A percentile compares a stretch with the other conserved stretches of the same genome.
Conservation (phyloP, 345 rosid species). For the Citropsis articulata region DNA sequence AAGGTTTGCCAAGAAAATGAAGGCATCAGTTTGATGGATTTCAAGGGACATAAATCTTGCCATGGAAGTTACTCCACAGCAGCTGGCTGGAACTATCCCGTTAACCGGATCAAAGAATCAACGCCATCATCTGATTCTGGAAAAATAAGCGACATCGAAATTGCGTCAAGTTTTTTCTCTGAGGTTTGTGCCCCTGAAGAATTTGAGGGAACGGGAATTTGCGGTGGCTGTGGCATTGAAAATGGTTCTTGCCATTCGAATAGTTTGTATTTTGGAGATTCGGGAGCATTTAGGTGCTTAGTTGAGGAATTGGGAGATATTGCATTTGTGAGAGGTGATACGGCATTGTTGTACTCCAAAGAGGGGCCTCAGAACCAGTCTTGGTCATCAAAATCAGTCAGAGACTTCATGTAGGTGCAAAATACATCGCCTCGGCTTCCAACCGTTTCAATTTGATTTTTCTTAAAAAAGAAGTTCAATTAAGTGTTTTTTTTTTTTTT, state of each 20-base stretch:
- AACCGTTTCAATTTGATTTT: background rate
- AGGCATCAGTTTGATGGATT: slow-evolving; percentile 20
- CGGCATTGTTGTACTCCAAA: slow-evolving; percentile 27
- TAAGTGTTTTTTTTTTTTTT: too few relatives aligned
- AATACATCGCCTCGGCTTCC: background rate
- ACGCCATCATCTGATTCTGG: background rate
- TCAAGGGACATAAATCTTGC: slow-evolving; percentile 36
- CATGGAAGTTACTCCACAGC: slow-evolving; percentile 34
- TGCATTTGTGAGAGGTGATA: slow-evolving; percentile 40
- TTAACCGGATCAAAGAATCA: slow-evolving; percentile 24
- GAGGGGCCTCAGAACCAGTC: slow-evolving; percentile 35
- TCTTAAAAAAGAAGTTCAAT: background rate
- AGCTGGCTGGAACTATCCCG: slow-evolving; percentile 39
- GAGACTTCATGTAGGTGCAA: slow-evolving; percentile 34
- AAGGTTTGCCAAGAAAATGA: slow-evolving; percentile 19
- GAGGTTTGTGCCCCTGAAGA: slow-evolving; percentile 36
- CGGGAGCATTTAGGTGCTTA: slow-evolving; percentile 39
- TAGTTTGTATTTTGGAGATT: slow-evolving; percentile 20
- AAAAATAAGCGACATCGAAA: background rate
- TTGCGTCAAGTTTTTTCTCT: slow-evolving; percentile 28
- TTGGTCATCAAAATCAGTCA: slow-evolving; percentile 34
- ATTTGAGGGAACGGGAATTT: slow-evolving; percentile 17
- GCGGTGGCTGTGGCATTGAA: slow-evolving; percentile 26
- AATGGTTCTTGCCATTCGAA: slow-evolving; percentile 20
- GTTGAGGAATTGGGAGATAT: slow-evolving; percentile 36